A percentile compares a stretch with the other conserved stretches of the same genome.
phyloP scores from a whole-genome alignment of 2,329 filamentous ascomycete species.

The Magnaporthiopsis rhizophila region DNA sequence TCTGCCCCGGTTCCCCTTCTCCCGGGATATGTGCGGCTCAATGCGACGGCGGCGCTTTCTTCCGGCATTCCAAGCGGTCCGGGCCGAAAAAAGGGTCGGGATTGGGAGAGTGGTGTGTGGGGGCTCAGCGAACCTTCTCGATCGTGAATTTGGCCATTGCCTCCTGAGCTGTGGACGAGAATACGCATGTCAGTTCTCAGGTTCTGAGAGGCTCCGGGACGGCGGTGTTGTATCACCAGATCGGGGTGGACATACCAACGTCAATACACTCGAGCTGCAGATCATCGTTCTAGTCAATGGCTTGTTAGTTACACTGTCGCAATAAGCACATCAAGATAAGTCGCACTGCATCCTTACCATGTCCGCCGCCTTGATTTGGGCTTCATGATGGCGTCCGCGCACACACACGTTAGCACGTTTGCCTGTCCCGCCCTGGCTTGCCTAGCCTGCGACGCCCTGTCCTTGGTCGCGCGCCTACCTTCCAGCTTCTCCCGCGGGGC shows the following conservation, averaged over 20 bases:
- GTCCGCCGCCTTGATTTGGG: conserved; percentile 94
- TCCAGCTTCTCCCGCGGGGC: conserved; percentile 64
- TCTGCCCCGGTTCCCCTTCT: not conserved
- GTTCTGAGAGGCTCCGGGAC: conserved; percentile 12
- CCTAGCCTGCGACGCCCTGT: conserved; percentile 6
- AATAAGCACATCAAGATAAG: not conserved
- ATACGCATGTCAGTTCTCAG: not conserved
- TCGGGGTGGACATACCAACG: conserved; percentile 62
- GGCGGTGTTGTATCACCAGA: not conserved
- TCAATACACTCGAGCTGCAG: conserved; percentile 96
- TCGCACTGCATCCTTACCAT: conserved; percentile 59
- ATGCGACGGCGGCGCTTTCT: not conserved
- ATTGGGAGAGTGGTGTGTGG: not conserved
- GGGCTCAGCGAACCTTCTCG: conserved; percentile 41
- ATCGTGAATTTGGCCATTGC: conserved; percentile 56
- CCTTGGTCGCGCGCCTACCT: conserved; percentile 37
- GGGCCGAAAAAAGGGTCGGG: not conserved
- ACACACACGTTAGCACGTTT: not conserved
- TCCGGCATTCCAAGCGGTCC: not conserved
- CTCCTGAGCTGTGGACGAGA: conserved; percentile 41
- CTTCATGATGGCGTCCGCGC: conserved; percentile 35
- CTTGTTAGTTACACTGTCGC: not conserved
- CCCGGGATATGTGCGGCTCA: not conserved
- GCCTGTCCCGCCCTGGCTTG: no score
- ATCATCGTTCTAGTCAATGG: conserved; percentile 73